These are phyloP conservation scores for Agarophyton chilense DNA, from an alignment of 23 red algal genomes.

Conservation along the genomic window DNA sequence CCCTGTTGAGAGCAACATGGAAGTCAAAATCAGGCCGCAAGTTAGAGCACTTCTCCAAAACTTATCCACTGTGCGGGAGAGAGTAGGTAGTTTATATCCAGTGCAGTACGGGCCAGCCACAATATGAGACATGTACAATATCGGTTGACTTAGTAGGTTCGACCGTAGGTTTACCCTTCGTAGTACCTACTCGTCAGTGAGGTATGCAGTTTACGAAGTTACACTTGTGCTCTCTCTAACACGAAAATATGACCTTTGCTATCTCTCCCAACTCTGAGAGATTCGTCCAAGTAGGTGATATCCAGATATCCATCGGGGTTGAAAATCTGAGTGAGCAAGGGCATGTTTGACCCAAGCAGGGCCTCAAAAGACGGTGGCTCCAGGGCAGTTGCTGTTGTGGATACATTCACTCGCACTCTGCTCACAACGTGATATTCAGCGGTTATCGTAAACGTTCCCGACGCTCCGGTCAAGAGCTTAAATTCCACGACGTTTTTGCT, in stretches of 20 bases:
- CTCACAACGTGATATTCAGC: constrained; percentile 51
- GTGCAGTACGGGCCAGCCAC: too few species aligned
- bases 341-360: constrained; percentile 66
- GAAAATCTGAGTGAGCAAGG: constrained; percentile 72
- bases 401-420: constrained; percentile 45
- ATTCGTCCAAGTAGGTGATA: constrained; percentile 71
- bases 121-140: too few species aligned
- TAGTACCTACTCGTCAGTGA: neutral
- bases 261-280: constrained; percentile 70
- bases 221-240: constrained; percentile 23
- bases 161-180: too few species aligned
- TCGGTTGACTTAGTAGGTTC: too few species aligned
- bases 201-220: neutral
- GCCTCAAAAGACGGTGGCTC: constrained; percentile 54
- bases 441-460: constrained; percentile 69
- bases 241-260: constrained; percentile 74
- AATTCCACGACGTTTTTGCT: constrained; percentile 74
- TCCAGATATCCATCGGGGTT: constrained; percentile 80
- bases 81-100: too few species aligned
- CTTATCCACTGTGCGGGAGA: too few species aligned
- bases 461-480: constrained; percentile 35
- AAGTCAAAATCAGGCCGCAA: too few species aligned
- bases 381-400: constrained; percentile 12
- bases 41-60: too few species aligned
- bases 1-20: too few species aligned